Evolutionary conservation across 768 basidiomycete species (phyloP).

Genomic region (Pisolithus sp.): DNA sequence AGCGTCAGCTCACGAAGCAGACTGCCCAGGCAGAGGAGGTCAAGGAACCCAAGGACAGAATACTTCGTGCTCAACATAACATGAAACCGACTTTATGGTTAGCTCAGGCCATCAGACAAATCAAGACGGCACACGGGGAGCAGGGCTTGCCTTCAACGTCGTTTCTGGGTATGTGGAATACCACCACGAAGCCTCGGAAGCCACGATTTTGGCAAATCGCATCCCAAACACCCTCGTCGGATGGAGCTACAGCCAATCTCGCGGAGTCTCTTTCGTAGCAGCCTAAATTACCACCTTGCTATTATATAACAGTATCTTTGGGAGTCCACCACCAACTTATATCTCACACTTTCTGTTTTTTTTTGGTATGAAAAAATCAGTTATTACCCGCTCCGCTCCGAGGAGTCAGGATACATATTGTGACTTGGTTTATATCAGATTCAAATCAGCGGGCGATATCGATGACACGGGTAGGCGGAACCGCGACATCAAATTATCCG

Average conservation of each 20-base stretch:
- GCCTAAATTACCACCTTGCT: too few species aligned
- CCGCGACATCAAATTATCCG: not conserved
- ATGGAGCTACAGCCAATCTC: not conserved
- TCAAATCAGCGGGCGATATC: conserved; percentile 2
- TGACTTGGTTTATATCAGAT: not conserved
- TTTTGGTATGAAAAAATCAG: too few species aligned
- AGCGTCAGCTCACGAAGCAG: conserved; percentile 35
- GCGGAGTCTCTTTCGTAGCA: too few species aligned
- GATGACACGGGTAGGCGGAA: too few species aligned
- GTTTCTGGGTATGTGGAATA: not conserved
- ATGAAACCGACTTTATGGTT: conserved; percentile 34
- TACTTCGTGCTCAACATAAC: conserved; percentile 18
- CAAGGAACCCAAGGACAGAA: conserved; percentile 13
- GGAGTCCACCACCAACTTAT: too few species aligned
- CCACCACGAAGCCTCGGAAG: not conserved
- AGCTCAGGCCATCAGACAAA: conserved; percentile 29
- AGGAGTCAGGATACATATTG: too few species aligned
- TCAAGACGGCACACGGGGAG: conserved; percentile 28
- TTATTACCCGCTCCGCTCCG: too few species aligned
- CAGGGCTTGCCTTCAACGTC: conserved; percentile 10
- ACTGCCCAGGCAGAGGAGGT: conserved; percentile 14
- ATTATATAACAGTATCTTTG: too few species aligned
- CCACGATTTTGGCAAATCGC: not conserved
- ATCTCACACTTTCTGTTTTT: too few species aligned
- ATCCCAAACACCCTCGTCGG: not conserved